These are phyloP conservation scores for Karstenula rhodostoma DNA, from an alignment of 2,329 filamentous ascomycete species.

Conservation along the genomic window DNA sequence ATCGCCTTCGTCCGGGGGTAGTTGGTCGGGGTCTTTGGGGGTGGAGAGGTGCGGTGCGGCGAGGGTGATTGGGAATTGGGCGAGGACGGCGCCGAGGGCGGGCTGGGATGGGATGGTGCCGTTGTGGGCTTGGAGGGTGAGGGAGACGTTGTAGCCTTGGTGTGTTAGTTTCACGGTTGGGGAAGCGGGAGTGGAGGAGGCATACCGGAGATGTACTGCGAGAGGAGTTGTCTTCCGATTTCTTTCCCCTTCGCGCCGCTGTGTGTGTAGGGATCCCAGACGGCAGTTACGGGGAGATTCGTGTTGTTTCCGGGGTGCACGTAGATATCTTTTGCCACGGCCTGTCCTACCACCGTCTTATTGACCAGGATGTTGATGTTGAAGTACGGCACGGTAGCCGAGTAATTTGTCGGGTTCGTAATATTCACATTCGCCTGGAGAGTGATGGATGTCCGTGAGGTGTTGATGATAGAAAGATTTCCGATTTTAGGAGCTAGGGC, in stretches of 20 bases:
- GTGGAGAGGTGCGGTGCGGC: slow-evolving; percentile 71
- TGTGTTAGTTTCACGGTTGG: slow-evolving; percentile 9
- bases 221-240: slow-evolving; percentile 77
- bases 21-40: slow-evolving; percentile 57
- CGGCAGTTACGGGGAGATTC: slow-evolving; percentile 70
- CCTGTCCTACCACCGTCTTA: slow-evolving; percentile 76
- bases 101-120: slow-evolving; percentile 78
- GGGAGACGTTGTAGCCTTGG: slow-evolving; percentile 77
- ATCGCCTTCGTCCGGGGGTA: slow-evolving; percentile 45
- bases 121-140: slow-evolving; percentile 76
- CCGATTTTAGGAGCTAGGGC: slow-evolving; percentile 70
- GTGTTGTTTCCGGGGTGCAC: slow-evolving; percentile 76
- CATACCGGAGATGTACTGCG: slow-evolving; percentile 81
- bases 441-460: slow-evolving; percentile 73
- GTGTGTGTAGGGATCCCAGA: slow-evolving; percentile 74
- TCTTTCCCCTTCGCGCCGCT: slow-evolving; percentile 68
- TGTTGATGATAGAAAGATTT: slow-evolving; percentile 75
- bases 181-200: not conserved
- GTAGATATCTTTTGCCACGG: slow-evolving; percentile 69
- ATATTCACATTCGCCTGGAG: slow-evolving; percentile 79
- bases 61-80: slow-evolving; percentile 74
- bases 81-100: slow-evolving; percentile 74
- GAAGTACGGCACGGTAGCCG: slow-evolving; percentile 80
- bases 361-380: slow-evolving; percentile 81
- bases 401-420: slow-evolving; percentile 89